Conservation (phyloP, 2,329 filamentous ascomycete species). For the Trichoderma sp. region DNA sequence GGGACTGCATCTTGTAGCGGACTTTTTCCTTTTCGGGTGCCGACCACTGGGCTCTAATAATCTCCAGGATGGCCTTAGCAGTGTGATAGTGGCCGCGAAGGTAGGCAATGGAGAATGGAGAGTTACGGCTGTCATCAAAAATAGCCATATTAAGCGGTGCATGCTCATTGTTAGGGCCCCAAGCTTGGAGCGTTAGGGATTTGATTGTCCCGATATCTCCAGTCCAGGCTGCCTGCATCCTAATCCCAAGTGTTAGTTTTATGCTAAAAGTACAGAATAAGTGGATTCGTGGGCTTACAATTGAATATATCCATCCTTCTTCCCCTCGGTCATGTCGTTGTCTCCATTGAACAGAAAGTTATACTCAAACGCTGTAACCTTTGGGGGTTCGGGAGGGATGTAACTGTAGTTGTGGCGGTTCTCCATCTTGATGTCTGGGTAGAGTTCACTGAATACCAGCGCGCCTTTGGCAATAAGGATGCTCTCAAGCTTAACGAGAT, state of each 20-base stretch:
- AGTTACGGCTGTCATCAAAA: conserved; percentile 49
- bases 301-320: conserved; percentile 58
- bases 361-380: conserved; percentile 44
- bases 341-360: conserved; percentile 52
- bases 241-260: conserved; percentile 28
- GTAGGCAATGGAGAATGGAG: conserved; percentile 67
- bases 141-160: conserved; percentile 64
- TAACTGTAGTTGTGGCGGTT: conserved; percentile 10
- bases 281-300: conserved; percentile 48
- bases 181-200: conserved; percentile 57
- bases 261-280: not conserved
- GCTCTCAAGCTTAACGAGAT: conserved; percentile 55
- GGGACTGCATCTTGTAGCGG: conserved; percentile 47
- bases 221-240: conserved; percentile 70
- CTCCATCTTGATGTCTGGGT: conserved; percentile 50
- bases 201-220: conserved; percentile 69
- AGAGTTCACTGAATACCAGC: conserved; percentile 64
- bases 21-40: conserved; percentile 52
- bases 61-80: conserved; percentile 66
- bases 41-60: conserved; percentile 66
- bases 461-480: conserved; percentile 56
- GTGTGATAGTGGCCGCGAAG: conserved; percentile 62
- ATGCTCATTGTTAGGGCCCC: conserved; percentile 53
- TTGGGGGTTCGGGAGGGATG: conserved; percentile 16
- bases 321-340: conserved; percentile 55